These are phyloP conservation scores for Gossypium aridum DNA, from an alignment of 441 rosid genomes.

Conservation along the genomic window DNA sequence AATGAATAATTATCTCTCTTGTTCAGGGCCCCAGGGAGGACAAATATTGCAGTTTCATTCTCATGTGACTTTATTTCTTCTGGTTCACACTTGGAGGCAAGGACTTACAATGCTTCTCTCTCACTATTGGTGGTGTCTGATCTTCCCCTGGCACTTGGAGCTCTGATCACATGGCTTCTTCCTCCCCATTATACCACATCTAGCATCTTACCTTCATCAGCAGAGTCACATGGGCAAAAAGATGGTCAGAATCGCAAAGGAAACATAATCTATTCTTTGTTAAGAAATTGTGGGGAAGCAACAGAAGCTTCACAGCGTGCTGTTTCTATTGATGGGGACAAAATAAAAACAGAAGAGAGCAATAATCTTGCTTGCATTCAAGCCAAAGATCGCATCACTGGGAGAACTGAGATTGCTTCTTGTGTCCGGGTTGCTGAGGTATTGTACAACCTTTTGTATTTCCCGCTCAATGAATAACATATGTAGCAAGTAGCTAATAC, in stretches of 20 bases:
- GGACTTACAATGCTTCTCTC: conserved; percentile 57
- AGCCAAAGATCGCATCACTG: conserved; percentile 80
- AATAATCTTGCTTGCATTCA: conserved; percentile 82
- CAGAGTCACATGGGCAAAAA: conserved; percentile 42
- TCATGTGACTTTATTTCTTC: conserved; percentile 79
- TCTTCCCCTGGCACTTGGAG: conserved; percentile 91
- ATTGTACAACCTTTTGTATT: conserved; percentile 16
- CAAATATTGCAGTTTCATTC: conserved; percentile 62
- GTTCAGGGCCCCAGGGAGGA: conserved; percentile 76
- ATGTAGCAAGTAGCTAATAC: background rate
- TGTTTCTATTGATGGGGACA: conserved; percentile 54
- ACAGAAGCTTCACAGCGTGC: conserved; percentile 43
- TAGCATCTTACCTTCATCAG: conserved; percentile 54
- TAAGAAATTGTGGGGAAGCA: conserved; percentile 51
- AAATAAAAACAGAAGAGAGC: conserved; percentile 62
- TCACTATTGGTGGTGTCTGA: conserved; percentile 64
- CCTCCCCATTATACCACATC: conserved; percentile 88
- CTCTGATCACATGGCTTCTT: conserved; percentile 84
- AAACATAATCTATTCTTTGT: conserved; percentile 56
- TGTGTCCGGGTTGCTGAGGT: conserved; percentile 96
- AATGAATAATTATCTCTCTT: conserved; percentile 23
- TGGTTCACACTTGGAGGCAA: conserved; percentile 55
- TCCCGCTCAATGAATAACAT: background rate
- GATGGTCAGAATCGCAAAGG: conserved; percentile 67
- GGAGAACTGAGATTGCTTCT: conserved; percentile 81